Evolutionary conservation across 768 basidiomycete species (phyloP), one percentile per base, ranked within the genome.

Genomic region (Podaxis carcinomalis): DNA sequence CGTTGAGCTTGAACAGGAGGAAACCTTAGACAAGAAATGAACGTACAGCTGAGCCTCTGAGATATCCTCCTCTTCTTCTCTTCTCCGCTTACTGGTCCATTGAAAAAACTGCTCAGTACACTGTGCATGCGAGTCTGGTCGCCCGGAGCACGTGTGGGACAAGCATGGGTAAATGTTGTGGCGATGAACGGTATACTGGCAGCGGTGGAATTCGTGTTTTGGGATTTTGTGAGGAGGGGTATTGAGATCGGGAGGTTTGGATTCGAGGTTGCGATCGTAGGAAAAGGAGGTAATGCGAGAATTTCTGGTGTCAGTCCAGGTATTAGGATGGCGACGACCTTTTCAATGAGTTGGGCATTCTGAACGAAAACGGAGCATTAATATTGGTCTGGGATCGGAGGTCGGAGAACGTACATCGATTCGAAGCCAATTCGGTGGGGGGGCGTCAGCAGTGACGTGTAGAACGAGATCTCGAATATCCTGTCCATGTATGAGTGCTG

Each of bases 131-230:
- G 80, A 37, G 82, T 87, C 56, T 82, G 80, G 65, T 98, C 96
- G 0, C 96, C 97, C 0, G 95, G 95, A 0, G 95, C 95, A 19
- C 89, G 85, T 0, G 95, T 95, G 0, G 95, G 96, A 64, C 91
- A 93, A 13, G 93, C 94, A 75, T 97, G 93, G 60, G 90, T 92
- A 76, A 98, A 99, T 4, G 83, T 92, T 36, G 77, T 88, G 42
- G 83, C 83, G 62, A 86, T 88, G 75, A 83, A 98, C 2, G 85
- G 86, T 23, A 87, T 75, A 25, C 70, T 76, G 1, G 78, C 60
- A 2, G 68, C 64, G 23, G 73, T 19, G 65, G 66, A 49, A 73
- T 57, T 56, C 4, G 58, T 55, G n/a, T 63, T 57, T 46, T 72
- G 21, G 66, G 69, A 62, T 25, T 69, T 67, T 2, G 74, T 65